These are phyloP conservation scores for Alternaria hordeiaustralica DNA, from an alignment of 2,329 filamentous ascomycete genomes.

Conservation along the genomic window DNA sequence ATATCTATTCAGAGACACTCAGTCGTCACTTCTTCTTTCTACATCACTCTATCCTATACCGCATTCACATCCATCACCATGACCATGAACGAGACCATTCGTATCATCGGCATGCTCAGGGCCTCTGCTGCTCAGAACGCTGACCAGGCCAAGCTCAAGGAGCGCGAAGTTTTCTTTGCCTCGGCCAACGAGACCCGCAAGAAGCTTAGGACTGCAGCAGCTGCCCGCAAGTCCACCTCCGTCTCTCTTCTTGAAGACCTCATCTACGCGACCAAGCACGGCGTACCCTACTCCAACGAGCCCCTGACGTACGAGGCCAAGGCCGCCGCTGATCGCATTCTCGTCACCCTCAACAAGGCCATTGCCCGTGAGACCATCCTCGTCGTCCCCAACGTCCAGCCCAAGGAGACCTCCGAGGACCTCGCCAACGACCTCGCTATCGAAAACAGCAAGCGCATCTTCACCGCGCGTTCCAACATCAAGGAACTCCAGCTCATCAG, in stretches of 20 bases:
- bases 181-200: not conserved
- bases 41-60: not conserved
- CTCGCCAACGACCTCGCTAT: conserved; percentile 28
- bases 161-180: conserved; percentile 5
- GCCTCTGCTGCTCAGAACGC: conserved; percentile 29
- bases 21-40: not conserved
- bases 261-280: conserved; percentile 18
- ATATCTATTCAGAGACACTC: not conserved
- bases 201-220: conserved; percentile 5
- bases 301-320: conserved; percentile 23
- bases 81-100: conserved; percentile 31
- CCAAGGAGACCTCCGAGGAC: conserved; percentile 16
- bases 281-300: conserved; percentile 14
- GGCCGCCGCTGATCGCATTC: conserved; percentile 19
- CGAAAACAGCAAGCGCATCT: conserved; percentile 29
- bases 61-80: not conserved
- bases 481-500: conserved; percentile 5
- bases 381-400: not conserved
- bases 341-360: conserved; percentile 23
- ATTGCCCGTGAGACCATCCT: conserved; percentile 4
- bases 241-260: conserved; percentile 26
- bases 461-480: conserved; percentile 18
- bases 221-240: conserved; percentile 10
- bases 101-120: conserved; percentile 32
- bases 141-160: conserved; percentile 26